These are phyloP conservation scores for Yarrowia sp. DNA, from an alignment of 805 yeast genomes.

Conservation along the genomic window DNA sequence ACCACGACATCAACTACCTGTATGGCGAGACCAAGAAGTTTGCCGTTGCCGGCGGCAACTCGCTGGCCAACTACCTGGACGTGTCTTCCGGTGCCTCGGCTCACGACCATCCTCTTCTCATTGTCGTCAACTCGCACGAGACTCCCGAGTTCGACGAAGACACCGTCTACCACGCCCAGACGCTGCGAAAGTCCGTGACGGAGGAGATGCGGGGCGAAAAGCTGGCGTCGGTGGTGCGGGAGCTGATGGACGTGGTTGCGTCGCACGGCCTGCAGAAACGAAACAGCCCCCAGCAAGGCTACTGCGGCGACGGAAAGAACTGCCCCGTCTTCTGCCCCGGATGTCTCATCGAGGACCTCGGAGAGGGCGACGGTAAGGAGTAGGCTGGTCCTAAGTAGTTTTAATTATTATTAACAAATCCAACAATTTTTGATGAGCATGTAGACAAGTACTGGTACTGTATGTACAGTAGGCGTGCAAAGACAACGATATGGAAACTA, in stretches of 20 bases:
- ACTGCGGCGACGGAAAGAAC: neutral
- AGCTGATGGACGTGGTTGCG: neutral
- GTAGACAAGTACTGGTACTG: too few species aligned
- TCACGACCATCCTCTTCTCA: neutral
- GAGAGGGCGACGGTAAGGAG: neutral
- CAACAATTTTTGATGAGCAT: too few species aligned
- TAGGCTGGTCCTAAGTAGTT: too few species aligned
- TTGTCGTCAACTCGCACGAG: neutral
- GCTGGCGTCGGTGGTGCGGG: slow-evolving; percentile 2
- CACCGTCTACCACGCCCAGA: neutral
- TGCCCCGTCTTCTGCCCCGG: slow-evolving; percentile 11
- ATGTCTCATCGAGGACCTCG: neutral
- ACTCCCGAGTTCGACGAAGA: slow-evolving; percentile 2
- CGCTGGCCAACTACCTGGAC: slow-evolving; percentile 21
- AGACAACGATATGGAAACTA: too few species aligned
- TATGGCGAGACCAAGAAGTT: slow-evolving; percentile 8
- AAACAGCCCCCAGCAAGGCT: neutral
- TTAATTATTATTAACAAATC: too few species aligned
- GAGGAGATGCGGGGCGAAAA: slow-evolving; percentile 5
- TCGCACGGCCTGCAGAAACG: neutral
- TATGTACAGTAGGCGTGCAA: too few species aligned
- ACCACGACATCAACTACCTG: slow-evolving; percentile 4
- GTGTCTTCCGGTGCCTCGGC: neutral
- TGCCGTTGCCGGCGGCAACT: slow-evolving; percentile 9
- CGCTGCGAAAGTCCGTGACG: neutral